A percentile compares a stretch with the other conserved stretches of the same genome.
Evolutionary conservation across 176 grass and related monocot genomes (phyloP).

Genomic region (Musa itinerans): DNA sequence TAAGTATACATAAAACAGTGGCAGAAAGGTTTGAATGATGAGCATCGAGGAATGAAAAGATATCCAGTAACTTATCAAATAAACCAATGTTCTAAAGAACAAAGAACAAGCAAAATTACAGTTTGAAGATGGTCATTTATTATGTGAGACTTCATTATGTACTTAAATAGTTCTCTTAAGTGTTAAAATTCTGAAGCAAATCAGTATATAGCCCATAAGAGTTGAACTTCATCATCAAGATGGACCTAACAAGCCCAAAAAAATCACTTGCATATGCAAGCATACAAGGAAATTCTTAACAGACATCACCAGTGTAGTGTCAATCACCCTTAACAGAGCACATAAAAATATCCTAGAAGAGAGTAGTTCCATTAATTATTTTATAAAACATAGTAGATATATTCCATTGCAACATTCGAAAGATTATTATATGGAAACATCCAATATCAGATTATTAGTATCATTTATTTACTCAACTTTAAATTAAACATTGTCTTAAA

Average conservation of each 20-base stretch:
- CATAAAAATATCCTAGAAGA: background rate
- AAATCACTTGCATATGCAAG: background rate
- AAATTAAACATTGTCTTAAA: background rate
- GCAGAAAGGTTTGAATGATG: background rate
- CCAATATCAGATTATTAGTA: background rate
- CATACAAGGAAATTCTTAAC: background rate
- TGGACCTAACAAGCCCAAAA: background rate
- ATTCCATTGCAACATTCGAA: background rate
- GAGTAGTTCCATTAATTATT: background rate
- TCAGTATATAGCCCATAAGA: background rate
- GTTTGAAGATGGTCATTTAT: background rate
- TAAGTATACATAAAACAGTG: background rate
- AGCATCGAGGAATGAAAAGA: background rate
- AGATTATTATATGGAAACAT: background rate
- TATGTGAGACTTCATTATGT: background rate
- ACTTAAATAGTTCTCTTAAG: background rate
- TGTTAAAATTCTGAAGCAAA: background rate
- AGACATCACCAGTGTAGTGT: background rate
- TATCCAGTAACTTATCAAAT: background rate
- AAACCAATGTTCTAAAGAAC: background rate
- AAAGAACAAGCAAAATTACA: background rate
- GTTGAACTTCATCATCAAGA: conserved; percentile 4
- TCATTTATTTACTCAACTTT: background rate
- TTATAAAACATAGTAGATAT: background rate
- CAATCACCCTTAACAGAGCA: background rate